Evolutionary conservation across 345 rosid genomes (phyloP).

Genomic region (Capsella bursapastoris): DNA sequence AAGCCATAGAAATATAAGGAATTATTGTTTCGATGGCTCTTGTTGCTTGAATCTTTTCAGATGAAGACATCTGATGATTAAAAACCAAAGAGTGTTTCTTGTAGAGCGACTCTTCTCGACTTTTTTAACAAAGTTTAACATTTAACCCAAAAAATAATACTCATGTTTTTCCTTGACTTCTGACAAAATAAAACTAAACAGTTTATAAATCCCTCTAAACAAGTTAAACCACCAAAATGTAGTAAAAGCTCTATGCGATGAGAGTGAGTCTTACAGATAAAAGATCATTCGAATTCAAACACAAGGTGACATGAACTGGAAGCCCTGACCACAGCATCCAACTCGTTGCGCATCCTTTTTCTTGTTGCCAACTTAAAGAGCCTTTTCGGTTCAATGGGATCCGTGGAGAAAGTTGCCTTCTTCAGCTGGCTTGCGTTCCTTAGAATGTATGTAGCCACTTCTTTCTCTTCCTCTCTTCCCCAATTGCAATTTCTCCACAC

Average conservation of each 20-base stretch:
- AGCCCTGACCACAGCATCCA: conserved; percentile 9
- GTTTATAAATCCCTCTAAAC: neutral
- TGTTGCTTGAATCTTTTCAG: too few species aligned
- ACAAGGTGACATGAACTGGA: neutral
- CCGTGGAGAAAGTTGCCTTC: neutral
- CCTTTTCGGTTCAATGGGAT: neutral
- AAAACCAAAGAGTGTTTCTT: too few species aligned
- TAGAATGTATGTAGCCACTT: conserved; percentile 19
- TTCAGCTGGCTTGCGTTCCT: neutral
- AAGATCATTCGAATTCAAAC: neutral
- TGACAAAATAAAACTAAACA: neutral
- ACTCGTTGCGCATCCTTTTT: neutral
- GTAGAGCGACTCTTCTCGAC: too few species aligned
- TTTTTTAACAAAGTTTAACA: neutral
- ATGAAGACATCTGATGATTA: too few species aligned
- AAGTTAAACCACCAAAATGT: neutral
- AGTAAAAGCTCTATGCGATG: neutral
- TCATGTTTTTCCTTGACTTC: neutral
- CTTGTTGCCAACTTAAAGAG: neutral
- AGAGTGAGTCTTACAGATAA: neutral
- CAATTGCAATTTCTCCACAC: conserved; percentile 20
- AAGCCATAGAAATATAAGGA: too few species aligned
- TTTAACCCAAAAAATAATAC: neutral
- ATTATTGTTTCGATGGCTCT: too few species aligned
- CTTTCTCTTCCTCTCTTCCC: conserved; percentile 13